Conservation (phyloP, 169 alveolate genomes). For the Plasmodium falciparum region DNA sequence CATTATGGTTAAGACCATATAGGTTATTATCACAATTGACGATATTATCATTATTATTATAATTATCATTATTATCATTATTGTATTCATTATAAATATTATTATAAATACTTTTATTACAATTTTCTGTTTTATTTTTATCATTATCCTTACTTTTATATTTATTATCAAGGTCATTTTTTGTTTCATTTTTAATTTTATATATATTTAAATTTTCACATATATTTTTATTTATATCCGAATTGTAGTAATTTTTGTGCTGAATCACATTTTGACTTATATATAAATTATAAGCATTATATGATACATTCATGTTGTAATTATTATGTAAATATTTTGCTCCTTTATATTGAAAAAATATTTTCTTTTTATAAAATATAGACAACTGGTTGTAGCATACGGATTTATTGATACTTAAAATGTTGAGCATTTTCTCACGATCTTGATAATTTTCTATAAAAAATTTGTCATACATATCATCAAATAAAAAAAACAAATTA, state of each 20-base stretch:
- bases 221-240: too few relatives aligned
- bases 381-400: constrained; percentile 39
- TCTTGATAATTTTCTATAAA: constrained; percentile 42
- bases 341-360: constrained; percentile 27
- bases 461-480: constrained; percentile 63
- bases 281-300: background rate
- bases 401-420: constrained; percentile 21
- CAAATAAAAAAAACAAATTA: constrained; percentile 42
- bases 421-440: constrained; percentile 57
- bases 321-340: background rate
- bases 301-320: background rate
- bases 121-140: background rate
- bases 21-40: too few relatives aligned
- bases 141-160: background rate
- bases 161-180: background rate
- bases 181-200: background rate
- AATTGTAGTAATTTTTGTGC: too few relatives aligned
- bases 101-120: background rate
- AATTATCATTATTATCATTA: background rate
- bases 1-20: too few relatives aligned
- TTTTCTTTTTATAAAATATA: constrained; percentile 52
- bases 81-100: background rate
- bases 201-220: too few relatives aligned
- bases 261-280: too few relatives aligned
- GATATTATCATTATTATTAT: too few relatives aligned